Base-by-base conservation (phyloP, 805 yeast species). In the Ogataea chonburiensis region DNA sequence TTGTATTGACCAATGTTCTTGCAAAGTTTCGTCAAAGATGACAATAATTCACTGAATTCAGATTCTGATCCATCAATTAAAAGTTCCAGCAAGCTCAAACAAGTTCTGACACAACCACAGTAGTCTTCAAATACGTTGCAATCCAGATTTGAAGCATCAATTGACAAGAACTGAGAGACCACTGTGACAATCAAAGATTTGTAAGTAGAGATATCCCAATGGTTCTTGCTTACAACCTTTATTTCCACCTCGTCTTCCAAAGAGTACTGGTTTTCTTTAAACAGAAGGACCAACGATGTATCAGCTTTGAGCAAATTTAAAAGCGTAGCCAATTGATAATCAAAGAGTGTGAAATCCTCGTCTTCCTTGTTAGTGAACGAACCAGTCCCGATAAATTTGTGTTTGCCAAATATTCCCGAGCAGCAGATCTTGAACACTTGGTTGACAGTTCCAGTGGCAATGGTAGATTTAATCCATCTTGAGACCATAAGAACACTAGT, bases 331-430 rank as follows among this genome's bases (percentile, higher is more conserved):
- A 84, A 50, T 39, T 81, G 72, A 54, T 88, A 89, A 2, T 77
- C 64, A 47, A 84, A 79, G 15, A 73, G 63, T 2, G 70, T 77
- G 33, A 76, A 64, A 54, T 88, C 96, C 48, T 81, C 84, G 16
- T 71, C 61, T 1, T 60, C 56, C 6, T 42, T 38, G 19, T 37
- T 31, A 17, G 47, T 64, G 50, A 54, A 64, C 3, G 14, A 14
- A 2, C 47, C 56, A 7, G 39, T 31, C 7, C 37, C 46, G 12
- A 54, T 64, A 49, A 55, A 65, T 25, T 43, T 40, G 34, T 52
- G 49, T 41, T 64, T 55, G 28, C 78, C 51, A 9, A 86, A 53
- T 5, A 82, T 75, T n/a, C 71, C 68, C 2, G 81, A 64, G 13
- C 71, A 62, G 28, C 86, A 58, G 10, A 77, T 54, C 40, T 77